A percentile compares a stretch with the other conserved stretches of the same genome.
Conservation (phyloP, 2,329 filamentous ascomycete genomes). For the Trichoderma atroviride region DNA sequence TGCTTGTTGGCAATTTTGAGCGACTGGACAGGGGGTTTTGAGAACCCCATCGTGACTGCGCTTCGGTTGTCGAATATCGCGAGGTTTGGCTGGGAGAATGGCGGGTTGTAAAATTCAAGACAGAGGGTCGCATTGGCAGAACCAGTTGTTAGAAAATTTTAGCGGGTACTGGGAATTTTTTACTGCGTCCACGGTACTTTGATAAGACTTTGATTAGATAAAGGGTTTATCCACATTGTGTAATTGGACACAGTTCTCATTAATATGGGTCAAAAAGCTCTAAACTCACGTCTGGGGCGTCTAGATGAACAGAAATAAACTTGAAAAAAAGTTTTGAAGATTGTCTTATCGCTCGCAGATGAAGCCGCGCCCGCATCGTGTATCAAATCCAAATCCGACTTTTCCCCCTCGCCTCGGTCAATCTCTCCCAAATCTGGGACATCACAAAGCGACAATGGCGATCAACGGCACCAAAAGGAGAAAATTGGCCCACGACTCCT, state of each 20-base stretch:
- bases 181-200: not conserved
- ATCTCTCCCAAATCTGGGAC: not conserved
- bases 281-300: conserved; percentile 28
- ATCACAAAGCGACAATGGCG: conserved; percentile 44
- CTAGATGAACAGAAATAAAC: conserved; percentile 32
- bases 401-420: not conserved
- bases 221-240: accelerated
- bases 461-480: conserved; percentile 58
- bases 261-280: not conserved
- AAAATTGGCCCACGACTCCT: conserved; percentile 57
- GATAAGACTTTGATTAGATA: conserved; percentile 14
- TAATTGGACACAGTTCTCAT: accelerated
- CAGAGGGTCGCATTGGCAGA: conserved; percentile 3
- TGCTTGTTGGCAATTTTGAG: conserved; percentile 72
- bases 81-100: conserved; percentile 8
- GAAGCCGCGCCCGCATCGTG: not conserved
- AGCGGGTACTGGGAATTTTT: conserved; percentile 36
- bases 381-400: conserved; percentile 16
- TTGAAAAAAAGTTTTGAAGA: conserved; percentile 23
- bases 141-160: conserved; percentile 38
- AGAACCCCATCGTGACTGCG: conserved; percentile 38
- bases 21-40: conserved; percentile 42
- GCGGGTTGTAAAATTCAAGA: conserved; percentile 18
- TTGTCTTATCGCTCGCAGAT: not conserved
- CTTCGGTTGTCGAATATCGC: conserved; percentile 14